Percentiles rank a stretch among this genome's conserved stretches.
phyloP scores from a whole-genome alignment of 441 rosid species.

The Biscutella laevigata region DNA sequence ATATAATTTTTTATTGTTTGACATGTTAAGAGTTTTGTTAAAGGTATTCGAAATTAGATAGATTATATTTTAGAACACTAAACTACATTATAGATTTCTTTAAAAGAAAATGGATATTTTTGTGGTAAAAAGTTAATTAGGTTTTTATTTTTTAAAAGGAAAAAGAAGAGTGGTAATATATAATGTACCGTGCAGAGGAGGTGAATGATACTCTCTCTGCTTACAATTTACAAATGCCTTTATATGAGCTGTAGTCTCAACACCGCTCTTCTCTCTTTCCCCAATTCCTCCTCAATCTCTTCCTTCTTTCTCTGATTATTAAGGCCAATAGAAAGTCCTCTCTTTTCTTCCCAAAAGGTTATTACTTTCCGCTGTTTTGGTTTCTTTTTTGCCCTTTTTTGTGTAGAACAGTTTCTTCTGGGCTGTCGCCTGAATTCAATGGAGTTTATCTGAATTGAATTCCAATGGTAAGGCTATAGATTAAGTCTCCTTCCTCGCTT shows the following conservation, averaged over 20 bases:
- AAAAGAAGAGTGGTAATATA: slow-evolving; percentile 12
- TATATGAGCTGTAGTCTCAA: slow-evolving; percentile 24
- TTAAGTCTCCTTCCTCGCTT: not conserved
- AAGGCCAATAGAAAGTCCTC: not conserved
- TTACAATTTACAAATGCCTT: slow-evolving; percentile 6
- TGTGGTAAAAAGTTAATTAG: no score
- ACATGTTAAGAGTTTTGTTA: no score
- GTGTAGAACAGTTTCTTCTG: slow-evolving; percentile 1
- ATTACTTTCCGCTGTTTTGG: slow-evolving; percentile 14
- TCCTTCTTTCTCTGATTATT: no score
- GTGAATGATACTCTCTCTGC: slow-evolving; percentile 22
- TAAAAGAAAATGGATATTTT: no score
- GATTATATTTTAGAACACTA: no score
- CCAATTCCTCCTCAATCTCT: slow-evolving; percentile 8
- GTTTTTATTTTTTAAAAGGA: not conserved
- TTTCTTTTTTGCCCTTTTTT: not conserved
- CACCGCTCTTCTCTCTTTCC: slow-evolving; percentile 4
- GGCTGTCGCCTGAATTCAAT: slow-evolving; percentile 3
- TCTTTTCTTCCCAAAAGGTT: not conserved
- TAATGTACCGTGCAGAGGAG: slow-evolving; percentile 29
- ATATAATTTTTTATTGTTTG: no score
- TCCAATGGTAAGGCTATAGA: not conserved
- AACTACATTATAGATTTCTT: no score
- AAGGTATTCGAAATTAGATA: no score
- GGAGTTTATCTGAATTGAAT: slow-evolving; percentile 4